These are phyloP conservation scores for Parachaetomium inaequale DNA, from an alignment of 495 filamentous ascomycete species.

Conservation along the genomic window DNA sequence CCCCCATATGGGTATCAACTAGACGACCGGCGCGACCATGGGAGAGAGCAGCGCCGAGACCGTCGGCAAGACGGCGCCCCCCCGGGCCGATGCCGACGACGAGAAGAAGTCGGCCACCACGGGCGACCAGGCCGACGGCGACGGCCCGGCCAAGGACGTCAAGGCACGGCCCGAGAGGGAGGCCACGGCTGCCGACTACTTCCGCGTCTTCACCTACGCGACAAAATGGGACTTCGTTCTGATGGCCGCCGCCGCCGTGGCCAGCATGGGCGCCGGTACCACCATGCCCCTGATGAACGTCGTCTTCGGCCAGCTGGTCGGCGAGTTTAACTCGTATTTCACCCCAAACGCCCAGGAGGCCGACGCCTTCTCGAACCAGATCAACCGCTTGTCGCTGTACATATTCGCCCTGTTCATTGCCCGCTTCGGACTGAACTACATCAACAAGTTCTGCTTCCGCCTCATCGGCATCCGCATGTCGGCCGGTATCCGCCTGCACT, in stretches of 20 bases:
- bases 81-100: not conserved
- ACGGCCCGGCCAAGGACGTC: slow-evolving; percentile 20
- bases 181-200: slow-evolving; percentile 40
- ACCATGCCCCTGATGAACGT: slow-evolving; percentile 41
- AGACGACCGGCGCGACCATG: slow-evolving; percentile 1
- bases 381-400: slow-evolving; percentile 33
- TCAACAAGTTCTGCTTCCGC: slow-evolving; percentile 49
- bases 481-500: slow-evolving; percentile 50
- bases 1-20: not conserved
- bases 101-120: slow-evolving; percentile 2
- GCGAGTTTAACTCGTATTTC: slow-evolving; percentile 29
- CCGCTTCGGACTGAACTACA: slow-evolving; percentile 44
- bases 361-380: slow-evolving; percentile 15
- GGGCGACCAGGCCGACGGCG: not conserved
- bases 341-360: slow-evolving; percentile 7
- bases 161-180: slow-evolving; percentile 42
- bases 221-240: slow-evolving; percentile 41
- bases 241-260: slow-evolving; percentile 34
- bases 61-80: not conserved
- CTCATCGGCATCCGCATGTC: slow-evolving; percentile 51
- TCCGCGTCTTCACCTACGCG: slow-evolving; percentile 46
- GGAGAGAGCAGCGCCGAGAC: slow-evolving; percentile 6
- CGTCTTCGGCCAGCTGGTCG: slow-evolving; percentile 35
- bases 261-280: slow-evolving; percentile 33
- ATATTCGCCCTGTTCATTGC: slow-evolving; percentile 43